These are phyloP conservation scores for Pachysolen tannophilus DNA, from an alignment of 805 yeast species.

Conservation along the genomic window DNA sequence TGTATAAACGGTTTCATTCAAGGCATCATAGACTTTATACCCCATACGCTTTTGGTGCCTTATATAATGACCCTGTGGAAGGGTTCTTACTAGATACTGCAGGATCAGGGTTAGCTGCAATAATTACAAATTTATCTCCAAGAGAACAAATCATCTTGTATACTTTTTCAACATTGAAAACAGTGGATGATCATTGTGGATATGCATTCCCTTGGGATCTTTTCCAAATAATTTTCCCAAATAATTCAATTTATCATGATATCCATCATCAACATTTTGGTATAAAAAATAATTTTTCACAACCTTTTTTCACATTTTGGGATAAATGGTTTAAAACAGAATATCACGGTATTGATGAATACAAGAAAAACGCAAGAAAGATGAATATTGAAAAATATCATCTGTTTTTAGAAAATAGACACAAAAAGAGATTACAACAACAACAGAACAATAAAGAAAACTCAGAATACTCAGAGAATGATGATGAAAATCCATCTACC, in stretches of 20 bases:
- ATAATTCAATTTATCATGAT: slow-evolving; percentile 93
- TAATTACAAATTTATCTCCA: slow-evolving; percentile 55
- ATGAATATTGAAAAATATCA: slow-evolving; percentile 62
- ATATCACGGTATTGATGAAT: slow-evolving; percentile 58
- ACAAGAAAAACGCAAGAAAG: slow-evolving; percentile 55
- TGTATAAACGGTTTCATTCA: slow-evolving; percentile 82
- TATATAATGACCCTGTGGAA: slow-evolving; percentile 90
- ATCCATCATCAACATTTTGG: slow-evolving; percentile 98
- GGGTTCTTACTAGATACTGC: slow-evolving; percentile 87
- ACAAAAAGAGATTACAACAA: no score
- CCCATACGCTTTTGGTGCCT: slow-evolving; percentile 95
- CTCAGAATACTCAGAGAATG: slow-evolving; percentile 8
- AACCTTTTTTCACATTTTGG: slow-evolving; percentile 96
- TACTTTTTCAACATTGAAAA: slow-evolving; percentile 88
- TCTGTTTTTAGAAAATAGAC: slow-evolving; percentile 40
- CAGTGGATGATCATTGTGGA: slow-evolving; percentile 99
- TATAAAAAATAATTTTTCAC: slow-evolving; percentile 84
- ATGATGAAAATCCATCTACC: slow-evolving; percentile 7
- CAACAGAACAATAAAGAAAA: no score
- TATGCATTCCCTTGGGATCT: slow-evolving; percentile 88
- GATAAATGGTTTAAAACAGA: slow-evolving; percentile 67
- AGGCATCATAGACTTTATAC: slow-evolving; percentile 92
- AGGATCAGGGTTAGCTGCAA: slow-evolving; percentile 82
- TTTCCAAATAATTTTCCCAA: slow-evolving; percentile 86
- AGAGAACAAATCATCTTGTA: slow-evolving; percentile 71